These are phyloP conservation scores for Hemisphaericaspora subhashii DNA, from an alignment of 1,139 yeast species.

Conservation along the genomic window DNA sequence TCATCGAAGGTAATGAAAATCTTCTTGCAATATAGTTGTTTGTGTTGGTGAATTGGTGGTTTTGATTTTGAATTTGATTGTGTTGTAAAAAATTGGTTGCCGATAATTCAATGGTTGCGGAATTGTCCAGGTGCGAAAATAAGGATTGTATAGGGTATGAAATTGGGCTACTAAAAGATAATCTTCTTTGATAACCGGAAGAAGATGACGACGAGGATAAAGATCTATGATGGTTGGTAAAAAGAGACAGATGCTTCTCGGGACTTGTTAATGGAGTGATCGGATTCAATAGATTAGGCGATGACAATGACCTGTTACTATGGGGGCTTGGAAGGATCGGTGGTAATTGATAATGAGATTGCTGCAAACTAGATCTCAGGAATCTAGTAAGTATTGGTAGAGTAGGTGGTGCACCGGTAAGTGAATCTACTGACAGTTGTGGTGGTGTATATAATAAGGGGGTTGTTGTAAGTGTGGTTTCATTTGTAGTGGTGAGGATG, in stretches of 20 bases:
- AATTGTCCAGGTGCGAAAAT: neutral
- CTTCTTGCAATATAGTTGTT: neutral
- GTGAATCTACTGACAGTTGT: neutral
- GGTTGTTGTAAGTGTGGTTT: neutral
- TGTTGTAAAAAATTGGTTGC: conserved; percentile 1
- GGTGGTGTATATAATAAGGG: neutral
- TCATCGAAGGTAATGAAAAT: conserved; percentile 1
- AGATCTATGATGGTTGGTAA: neutral
- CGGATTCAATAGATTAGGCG: neutral
- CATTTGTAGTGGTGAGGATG: neutral
- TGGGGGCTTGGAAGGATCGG: neutral
- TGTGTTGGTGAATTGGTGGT: neutral
- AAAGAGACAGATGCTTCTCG: neutral
- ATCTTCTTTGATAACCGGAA: neutral
- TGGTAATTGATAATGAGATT: conserved; percentile 1
- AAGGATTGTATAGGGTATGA: neutral
- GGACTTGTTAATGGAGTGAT: neutral
- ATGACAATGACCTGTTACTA: neutral
- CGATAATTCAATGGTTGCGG: neutral
- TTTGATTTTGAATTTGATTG: neutral
- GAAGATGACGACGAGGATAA: neutral
- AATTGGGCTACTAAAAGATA: neutral
- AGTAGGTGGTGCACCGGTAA: neutral
- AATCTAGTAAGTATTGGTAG: neutral
- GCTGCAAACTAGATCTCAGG: neutral